Percentiles rank a stretch among this genome's conserved stretches.
These are phyloP conservation scores for Solanum virginianum DNA, from an alignment of 257 asterid species.

Conservation along the genomic window DNA sequence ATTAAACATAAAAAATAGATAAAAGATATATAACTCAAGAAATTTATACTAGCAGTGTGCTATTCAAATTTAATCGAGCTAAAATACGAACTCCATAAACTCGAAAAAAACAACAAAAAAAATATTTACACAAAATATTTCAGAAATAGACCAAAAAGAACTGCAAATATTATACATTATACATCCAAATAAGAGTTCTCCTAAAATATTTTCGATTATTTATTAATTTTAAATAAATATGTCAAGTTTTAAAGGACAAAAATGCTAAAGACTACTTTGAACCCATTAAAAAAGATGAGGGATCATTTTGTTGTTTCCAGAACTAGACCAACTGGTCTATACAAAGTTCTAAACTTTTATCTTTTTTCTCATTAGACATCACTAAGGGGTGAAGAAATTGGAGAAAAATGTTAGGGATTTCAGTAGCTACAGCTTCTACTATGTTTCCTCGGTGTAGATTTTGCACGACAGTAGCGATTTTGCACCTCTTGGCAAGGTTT, in stretches of 20 bases:
- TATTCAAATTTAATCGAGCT: too few species aligned
- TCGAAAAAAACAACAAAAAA: too few species aligned
- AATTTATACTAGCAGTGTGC: too few species aligned
- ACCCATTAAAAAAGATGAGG: background rate
- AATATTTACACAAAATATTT: too few species aligned
- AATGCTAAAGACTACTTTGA: background rate
- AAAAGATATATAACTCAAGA: background rate
- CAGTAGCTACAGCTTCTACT: conserved; percentile 45
- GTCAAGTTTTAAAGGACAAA: background rate
- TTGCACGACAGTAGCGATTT: conserved; percentile 15
- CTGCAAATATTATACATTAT: background rate
- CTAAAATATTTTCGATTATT: background rate
- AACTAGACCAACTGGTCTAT: background rate
- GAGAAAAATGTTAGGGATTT: conserved; percentile 25
- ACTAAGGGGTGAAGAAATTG: background rate
- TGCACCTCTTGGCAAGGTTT: background rate
- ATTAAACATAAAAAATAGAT: background rate
- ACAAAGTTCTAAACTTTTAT: background rate
- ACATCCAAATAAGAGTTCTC: background rate
- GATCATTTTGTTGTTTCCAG: background rate
- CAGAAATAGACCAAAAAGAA: background rate
- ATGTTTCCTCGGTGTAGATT: conserved; percentile 74
- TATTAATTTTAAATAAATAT: background rate
- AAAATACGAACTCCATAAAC: too few species aligned
- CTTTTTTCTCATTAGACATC: background rate